These are phyloP conservation scores for Pseudocercospora ulei DNA, from an alignment of 2,329 filamentous ascomycete species.

Conservation along the genomic window DNA sequence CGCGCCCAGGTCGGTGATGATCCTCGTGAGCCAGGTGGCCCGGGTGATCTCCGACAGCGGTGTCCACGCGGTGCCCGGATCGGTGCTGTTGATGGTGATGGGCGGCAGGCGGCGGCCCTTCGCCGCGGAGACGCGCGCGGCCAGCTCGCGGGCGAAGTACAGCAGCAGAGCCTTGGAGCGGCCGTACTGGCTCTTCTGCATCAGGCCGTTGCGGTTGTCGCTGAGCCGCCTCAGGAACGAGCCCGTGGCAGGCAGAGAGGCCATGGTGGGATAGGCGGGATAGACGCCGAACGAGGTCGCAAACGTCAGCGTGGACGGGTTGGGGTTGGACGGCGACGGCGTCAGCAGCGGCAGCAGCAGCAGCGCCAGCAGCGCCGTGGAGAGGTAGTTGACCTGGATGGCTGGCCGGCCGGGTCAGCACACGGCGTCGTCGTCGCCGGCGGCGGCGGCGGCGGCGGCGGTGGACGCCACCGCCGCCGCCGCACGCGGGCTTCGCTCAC, in stretches of 20 bases:
- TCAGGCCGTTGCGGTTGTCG: conserved; percentile 12
- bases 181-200: conserved; percentile 14
- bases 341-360: conserved; percentile 9
- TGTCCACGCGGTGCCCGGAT: conserved; percentile 15
- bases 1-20: conserved; percentile 14
- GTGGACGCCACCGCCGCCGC: too few species aligned
- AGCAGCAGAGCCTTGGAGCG: conserved; percentile 12
- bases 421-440: too few species aligned
- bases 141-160: conserved; percentile 15
- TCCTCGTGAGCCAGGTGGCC: conserved; percentile 9
- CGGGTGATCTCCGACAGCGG: conserved; percentile 11
- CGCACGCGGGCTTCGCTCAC: too few species aligned
- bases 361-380: conserved; percentile 10
- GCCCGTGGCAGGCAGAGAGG: conserved; percentile 6
- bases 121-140: conserved; percentile 1
- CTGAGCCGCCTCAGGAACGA: conserved; percentile 15
- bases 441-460: too few species aligned
- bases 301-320: conserved; percentile 12
- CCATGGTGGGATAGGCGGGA: conserved; percentile 12
- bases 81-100: conserved; percentile 13
- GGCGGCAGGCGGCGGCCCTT: neutral
- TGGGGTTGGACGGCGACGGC: conserved; percentile 10
- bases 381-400: conserved; percentile 16
- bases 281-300: conserved; percentile 14
- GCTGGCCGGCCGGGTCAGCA: neutral